phyloP scores from a whole-genome alignment of 257 asterid species.

The Lantana camara region DNA sequence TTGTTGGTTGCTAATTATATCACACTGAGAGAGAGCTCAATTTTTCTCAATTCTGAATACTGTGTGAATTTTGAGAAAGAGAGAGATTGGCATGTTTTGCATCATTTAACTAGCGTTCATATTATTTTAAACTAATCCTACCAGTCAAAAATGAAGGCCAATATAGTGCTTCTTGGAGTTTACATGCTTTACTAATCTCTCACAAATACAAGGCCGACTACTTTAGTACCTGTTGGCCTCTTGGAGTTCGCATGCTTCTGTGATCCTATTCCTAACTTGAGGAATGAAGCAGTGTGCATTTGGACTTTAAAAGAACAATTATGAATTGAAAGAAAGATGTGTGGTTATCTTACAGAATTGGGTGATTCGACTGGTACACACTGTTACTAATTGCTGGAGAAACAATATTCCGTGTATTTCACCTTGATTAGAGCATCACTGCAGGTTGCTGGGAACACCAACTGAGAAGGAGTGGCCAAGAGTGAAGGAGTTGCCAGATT shows the following conservation, averaged over 20 bases:
- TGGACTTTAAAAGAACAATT: no score
- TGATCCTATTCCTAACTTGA: not conserved
- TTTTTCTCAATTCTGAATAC: not conserved
- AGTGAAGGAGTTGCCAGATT: conserved; percentile 72
- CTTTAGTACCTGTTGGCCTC: not conserved
- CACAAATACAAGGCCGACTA: not conserved
- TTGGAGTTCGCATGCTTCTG: not conserved
- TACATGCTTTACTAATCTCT: not conserved
- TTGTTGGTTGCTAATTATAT: not conserved
- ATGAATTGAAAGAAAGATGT: conserved; percentile 3
- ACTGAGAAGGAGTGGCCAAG: conserved; percentile 90
- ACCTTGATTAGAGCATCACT: conserved; percentile 1
- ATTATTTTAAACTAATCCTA: not conserved
- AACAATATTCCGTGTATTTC: not conserved
- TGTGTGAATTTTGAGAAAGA: conserved; percentile 5
- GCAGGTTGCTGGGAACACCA: conserved; percentile 93
- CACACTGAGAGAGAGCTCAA: not conserved
- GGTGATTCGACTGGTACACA: not conserved
- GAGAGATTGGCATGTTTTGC: not conserved
- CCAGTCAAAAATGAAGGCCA: not conserved
- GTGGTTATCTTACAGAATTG: not conserved
- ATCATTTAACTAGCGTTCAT: not conserved
- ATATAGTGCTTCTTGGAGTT: not conserved
- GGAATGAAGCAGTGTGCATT: not conserved
- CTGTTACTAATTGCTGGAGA: not conserved